Evolutionary conservation across 2,329 filamentous ascomycete species (phyloP).

Genomic region (Apiospora koreana): DNA sequence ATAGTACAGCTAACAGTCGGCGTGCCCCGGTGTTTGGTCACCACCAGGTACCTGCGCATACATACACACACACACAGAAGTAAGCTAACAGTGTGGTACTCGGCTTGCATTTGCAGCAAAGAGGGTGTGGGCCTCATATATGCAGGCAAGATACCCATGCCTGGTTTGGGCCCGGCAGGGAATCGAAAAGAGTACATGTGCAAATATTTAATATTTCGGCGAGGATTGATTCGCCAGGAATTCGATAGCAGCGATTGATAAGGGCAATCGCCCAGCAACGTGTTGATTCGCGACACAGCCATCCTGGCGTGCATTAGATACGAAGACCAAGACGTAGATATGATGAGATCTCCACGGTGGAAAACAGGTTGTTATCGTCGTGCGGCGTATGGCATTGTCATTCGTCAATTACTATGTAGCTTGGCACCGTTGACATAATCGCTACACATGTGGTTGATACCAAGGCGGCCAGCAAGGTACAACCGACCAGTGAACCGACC

Average conservation of each 20-base stretch:
- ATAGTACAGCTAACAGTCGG: background rate
- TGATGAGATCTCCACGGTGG: background rate
- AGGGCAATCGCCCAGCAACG: background rate
- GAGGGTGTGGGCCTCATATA: background rate
- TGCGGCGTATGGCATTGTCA: background rate
- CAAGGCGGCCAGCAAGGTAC: background rate
- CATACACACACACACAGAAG: background rate
- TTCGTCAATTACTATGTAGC: background rate
- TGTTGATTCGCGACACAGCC: background rate
- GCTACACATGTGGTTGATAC: background rate
- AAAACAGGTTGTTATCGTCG: background rate
- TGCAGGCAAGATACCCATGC: background rate
- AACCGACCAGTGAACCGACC: background rate
- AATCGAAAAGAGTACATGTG: background rate
- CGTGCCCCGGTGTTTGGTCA: background rate
- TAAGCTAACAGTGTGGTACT: background rate
- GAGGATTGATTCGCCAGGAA: background rate
- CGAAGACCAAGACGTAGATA: background rate
- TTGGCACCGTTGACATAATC: background rate
- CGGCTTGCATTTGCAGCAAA: background rate
- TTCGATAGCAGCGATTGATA: background rate
- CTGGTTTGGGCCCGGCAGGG: background rate
- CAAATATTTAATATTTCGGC: background rate
- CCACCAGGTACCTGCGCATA: background rate
- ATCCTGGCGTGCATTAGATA: conserved; percentile 1